phyloP scores from a whole-genome alignment of 2,329 filamentous ascomycete genomes.

The Leptographium procerum region DNA sequence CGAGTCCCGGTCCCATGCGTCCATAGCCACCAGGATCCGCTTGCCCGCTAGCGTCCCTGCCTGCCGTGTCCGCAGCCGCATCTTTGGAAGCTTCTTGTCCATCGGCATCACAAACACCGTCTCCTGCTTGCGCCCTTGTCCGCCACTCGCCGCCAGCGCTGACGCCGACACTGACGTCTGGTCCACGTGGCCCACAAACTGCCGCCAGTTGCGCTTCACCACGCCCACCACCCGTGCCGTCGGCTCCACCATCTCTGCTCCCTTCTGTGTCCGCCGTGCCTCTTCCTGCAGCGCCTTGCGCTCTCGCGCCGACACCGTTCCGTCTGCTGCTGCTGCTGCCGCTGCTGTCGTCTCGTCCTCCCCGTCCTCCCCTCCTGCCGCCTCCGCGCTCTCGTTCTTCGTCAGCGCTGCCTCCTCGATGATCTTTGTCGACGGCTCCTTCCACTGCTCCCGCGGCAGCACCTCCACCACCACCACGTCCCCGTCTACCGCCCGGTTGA shows the following conservation, averaged over 20 bases:
- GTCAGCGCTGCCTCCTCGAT: slow-evolving; percentile 88
- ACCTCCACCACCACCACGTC: slow-evolving; percentile 91
- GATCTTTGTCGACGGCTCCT: slow-evolving; percentile 87
- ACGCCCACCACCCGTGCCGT: slow-evolving; percentile 88
- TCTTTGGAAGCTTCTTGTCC: slow-evolving; percentile 97
- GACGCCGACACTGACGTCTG: slow-evolving; percentile 53
- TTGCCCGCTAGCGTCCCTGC: slow-evolving; percentile 82
- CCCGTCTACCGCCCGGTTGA: slow-evolving; percentile 85
- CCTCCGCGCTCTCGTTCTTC: slow-evolving; percentile 75
- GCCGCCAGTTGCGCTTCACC: slow-evolving; percentile 92
- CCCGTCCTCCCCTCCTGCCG: slow-evolving; percentile 43
- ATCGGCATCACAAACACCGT: slow-evolving; percentile 93
- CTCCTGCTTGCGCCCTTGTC: slow-evolving; percentile 74
- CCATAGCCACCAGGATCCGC: slow-evolving; percentile 83
- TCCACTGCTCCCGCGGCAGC: slow-evolving; percentile 91
- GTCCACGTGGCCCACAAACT: slow-evolving; percentile 94
- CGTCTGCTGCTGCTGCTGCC: background rate
- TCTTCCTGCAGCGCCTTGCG: slow-evolving; percentile 80
- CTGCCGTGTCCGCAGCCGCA: slow-evolving; percentile 82
- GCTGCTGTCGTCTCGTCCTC: slow-evolving; percentile 24
- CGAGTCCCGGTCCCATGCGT: slow-evolving; percentile 89
- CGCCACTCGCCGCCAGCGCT: slow-evolving; percentile 17
- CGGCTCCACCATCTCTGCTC: slow-evolving; percentile 64
- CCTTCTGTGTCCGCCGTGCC: slow-evolving; percentile 70
- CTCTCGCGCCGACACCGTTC: slow-evolving; percentile 33